Base-by-base conservation (phyloP, 2,329 filamentous ascomycete genomes). In the Helotiales sp. region DNA sequence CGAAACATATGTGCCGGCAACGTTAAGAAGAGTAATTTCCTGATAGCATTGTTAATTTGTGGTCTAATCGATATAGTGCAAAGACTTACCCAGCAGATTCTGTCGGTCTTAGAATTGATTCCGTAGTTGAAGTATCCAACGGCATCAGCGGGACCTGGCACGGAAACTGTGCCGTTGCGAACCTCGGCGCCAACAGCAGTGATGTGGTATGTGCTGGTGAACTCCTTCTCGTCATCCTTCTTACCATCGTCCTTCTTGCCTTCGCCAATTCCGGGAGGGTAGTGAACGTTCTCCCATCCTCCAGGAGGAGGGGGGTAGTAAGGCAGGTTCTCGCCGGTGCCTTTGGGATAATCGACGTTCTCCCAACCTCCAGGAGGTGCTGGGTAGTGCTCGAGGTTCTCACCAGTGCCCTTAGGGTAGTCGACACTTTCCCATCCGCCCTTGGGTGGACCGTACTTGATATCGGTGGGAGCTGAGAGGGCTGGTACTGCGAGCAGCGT, bases 91-190 rank as follows among this genome's bases (percentile, higher is more conserved):
- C 73, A 77, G 70, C 76, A 77, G 43, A 77, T 77, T 2, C 70
- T 74, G 34, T 78, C 69, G 22, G 66, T 62, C 1, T 77, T 72
- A 64, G 77, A 75, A 75, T 85, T 85, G 75, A 86, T 79, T 62
- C 81, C 82, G 69, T 81, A 82, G 70, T 83, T 80, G 79, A 82
- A 85, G 69, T 81, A 78, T 15, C 83, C 83, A 22, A 78, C 75
- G 22, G 82, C 79, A 57, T 82, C 81, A 6, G 75, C 69, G 15
- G 80, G 75, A 22, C 81, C 80, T 3, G 72, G 73, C 3, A 66
- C 70, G 1, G 66, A 49, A 1, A 69, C 76, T 2, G 76, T 80
- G 47, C 76, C 78, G 65, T 81, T 81, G 70, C 83, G 78, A 65
- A 85, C 82, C 69, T 84, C 78, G 32, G 82, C 78, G 1, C 82